phyloP scores from a whole-genome alignment of 805 yeast species.

The Metschnikowia bowlesiae region DNA sequence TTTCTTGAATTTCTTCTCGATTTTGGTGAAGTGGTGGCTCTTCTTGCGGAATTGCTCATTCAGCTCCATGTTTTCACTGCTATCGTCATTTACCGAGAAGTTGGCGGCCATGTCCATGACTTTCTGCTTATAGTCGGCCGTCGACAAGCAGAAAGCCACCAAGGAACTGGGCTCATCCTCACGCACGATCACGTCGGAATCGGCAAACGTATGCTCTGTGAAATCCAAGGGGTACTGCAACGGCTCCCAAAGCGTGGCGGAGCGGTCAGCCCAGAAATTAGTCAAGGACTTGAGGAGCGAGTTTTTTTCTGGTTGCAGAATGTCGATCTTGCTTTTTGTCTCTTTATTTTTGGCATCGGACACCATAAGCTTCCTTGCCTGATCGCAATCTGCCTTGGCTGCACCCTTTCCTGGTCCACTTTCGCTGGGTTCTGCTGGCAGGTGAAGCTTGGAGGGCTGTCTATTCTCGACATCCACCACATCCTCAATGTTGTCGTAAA shows the following conservation, averaged over 20 bases:
- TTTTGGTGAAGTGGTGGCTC: conserved; percentile 33
- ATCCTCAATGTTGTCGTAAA: conserved; percentile 82
- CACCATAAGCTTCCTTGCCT: background rate
- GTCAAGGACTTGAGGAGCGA: conserved; percentile 79
- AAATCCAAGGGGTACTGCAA: conserved; percentile 75
- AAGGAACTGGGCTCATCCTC: conserved; percentile 96
- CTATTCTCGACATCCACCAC: conserved; percentile 57
- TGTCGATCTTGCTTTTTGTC: conserved; percentile 18
- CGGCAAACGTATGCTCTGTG: conserved; percentile 87
- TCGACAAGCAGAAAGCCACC: conserved; percentile 86
- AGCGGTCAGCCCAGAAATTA: conserved; percentile 95
- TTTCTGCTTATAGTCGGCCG: conserved; percentile 74
- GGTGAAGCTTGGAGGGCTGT: background rate
- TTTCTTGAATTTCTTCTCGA: conserved; percentile 39
- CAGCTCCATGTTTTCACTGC: conserved; percentile 19
- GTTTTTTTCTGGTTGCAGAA: conserved; percentile 56
- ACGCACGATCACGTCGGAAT: conserved; percentile 86
- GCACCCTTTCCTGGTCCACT: background rate
- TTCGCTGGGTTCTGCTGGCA: background rate
- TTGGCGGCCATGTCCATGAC: conserved; percentile 36
- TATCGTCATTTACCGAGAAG: conserved; percentile 10
- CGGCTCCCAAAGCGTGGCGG: conserved; percentile 94
- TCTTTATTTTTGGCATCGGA: conserved; percentile 1
- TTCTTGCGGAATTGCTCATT: conserved; percentile 32
- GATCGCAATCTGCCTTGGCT: background rate